Evolutionary conservation across 208 protist genomes (phyloP), one percentile per base, ranked within the genome.

Genomic region (Acanthamoeba lenticulata): DNA sequence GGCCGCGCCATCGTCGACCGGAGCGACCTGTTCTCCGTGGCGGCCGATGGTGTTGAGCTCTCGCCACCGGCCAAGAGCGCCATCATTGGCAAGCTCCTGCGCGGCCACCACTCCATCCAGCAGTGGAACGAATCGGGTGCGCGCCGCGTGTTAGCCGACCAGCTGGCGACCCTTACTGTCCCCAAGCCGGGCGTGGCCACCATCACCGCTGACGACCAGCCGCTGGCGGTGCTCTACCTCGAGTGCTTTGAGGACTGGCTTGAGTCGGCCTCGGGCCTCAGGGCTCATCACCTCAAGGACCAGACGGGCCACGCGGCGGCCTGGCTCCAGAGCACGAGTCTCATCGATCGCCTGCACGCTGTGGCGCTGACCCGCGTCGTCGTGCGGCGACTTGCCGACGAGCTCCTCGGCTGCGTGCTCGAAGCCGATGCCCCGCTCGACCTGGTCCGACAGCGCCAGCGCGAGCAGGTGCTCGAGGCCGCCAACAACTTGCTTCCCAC

Each of bases 191-290:
- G 29, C 29, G 17, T 27, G 29, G 67, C 15, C 34, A 42, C 15
- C 21, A 21, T 60, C 15, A 27, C 36, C 7, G 49, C 49, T 29
- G 79, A 88, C 44, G 79, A 88, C 29, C n/a, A 49, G 44, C 49
- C 45, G 21, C 79, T 88, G n/a, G 29, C 29, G 27, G 79, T 88
- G 45, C 42, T 88, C 45, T 88, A 88, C 36, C 34, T 40, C 19
- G 79, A 88, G 24, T 49, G 45, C 29, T 88, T 62, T 29, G 79
- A 88, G 79, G 79, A 88, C 79, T 88, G 79, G 79, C 79, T 88
- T 7, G 45, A 88, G 11, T 11, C 24, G 13, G 0, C 15, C 4
- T 2, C 49, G 34, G 42, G 29, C 9, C 79, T 32, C 19, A 24
- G 34, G 11, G 49, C 79, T 15, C 42, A 62, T n/a, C 27, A 24